Base-by-base conservation (phyloP, 192 early-diverging fungal species). In the Allomyces macrogynus region DNA sequence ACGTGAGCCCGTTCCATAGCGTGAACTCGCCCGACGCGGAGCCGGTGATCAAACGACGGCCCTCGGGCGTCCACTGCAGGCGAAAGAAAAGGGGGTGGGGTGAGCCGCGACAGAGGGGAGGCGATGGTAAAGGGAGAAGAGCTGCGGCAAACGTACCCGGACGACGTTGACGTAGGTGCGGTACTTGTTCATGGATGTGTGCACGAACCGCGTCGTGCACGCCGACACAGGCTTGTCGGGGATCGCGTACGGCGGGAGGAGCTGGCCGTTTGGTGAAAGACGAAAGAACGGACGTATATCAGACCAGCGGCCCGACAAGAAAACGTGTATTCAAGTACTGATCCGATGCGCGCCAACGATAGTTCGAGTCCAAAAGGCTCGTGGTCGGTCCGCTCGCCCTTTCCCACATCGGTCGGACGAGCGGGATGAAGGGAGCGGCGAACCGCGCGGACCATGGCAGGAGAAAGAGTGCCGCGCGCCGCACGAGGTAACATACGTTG, bases 1-100 rank as follows among this genome's bases (percentile, higher is more conserved):
- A 97, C 0, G 90, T 92, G 24, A 95, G 76, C 2, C 93, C 93
- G 70, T 92, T 95, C 95, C 95, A 99, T 25, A 95, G 74, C 4
- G 93, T 99, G 65, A 99, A 91, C 73, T 96, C 93, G 14, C 95
- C 95, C 68, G 80, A 86, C 0, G 90, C 90, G 0, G 91, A 87
- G 11, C 92, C 95, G 3, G 95, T 95, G n/a, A 95, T 88, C 11
- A 99, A 74, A 26, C 93, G 82, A 20, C 95, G 76, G 22, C 93
- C 93, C 71, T 99, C 95, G 0, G 95, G 95, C 18, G 90, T 95
- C 93, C 93, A 99, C 80, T 88, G 61, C 18, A 66, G 57, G 5
- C 23, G 1, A 49, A 23, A 14, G 23, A n/a, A 16, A 1, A n/a
- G 20, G 24, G 44, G 25, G 49, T 24, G 16, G 0, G 10, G 1